Evolutionary conservation across 2,329 filamentous ascomycete species (phyloP).

Genomic region (Trichoderma sp.): DNA sequence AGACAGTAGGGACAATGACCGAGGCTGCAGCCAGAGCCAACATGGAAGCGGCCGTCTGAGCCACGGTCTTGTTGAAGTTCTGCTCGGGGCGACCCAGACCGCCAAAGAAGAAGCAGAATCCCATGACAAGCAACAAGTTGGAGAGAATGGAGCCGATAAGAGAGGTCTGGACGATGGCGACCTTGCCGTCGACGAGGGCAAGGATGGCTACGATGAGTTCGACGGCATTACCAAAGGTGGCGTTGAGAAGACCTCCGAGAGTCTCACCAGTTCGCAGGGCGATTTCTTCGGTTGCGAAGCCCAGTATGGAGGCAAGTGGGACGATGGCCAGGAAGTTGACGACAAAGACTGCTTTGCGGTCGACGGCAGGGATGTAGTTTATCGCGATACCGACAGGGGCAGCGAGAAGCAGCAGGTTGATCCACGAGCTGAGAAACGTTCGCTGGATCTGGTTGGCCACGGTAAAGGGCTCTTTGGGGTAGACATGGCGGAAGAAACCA

Average conservation of each 20-base stretch:
- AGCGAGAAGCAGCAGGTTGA: conserved; percentile 77
- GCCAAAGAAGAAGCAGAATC: conserved; percentile 89
- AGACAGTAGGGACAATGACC: conserved; percentile 87
- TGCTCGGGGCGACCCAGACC: conserved; percentile 77
- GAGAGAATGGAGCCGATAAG: conserved; percentile 89
- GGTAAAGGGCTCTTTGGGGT: conserved; percentile 57
- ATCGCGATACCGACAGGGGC: conserved; percentile 78
- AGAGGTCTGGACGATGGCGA: conserved; percentile 87
- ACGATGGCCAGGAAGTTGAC: conserved; percentile 95
- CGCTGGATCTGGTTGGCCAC: conserved; percentile 65
- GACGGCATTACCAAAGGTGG: conserved; percentile 88
- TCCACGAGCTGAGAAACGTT: conserved; percentile 77
- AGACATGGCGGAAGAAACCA: conserved; percentile 43
- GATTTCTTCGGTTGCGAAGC: conserved; percentile 88
- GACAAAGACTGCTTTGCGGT: conserved; percentile 68
- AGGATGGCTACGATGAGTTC: conserved; percentile 88
- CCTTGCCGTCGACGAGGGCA: conserved; percentile 69
- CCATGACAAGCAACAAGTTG: conserved; percentile 83
- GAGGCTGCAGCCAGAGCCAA: conserved; percentile 75
- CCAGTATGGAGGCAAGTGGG: conserved; percentile 80
- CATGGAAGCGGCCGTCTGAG: conserved; percentile 81
- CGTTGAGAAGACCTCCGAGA: conserved; percentile 83
- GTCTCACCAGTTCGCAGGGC: conserved; percentile 79
- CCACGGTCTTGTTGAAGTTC: conserved; percentile 87
- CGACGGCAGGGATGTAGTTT: conserved; percentile 57